Evolutionary conservation across 345 rosid species (phyloP), one percentile per base, ranked within the genome.

Genomic region (Iberis pinnata): DNA sequence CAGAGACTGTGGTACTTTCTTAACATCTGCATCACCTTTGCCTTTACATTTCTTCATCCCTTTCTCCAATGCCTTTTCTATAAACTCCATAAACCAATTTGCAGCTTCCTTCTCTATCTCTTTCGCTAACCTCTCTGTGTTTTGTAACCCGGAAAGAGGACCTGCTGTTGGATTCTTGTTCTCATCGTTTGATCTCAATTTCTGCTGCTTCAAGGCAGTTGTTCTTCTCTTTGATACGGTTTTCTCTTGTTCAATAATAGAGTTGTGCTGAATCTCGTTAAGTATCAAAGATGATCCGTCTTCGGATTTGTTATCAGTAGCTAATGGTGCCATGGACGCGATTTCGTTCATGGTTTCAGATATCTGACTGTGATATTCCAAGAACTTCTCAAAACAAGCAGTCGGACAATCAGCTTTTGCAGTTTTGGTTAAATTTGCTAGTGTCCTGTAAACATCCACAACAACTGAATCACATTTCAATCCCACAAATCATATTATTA

Each of bases 71-170:
- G 87, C 80, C 68, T 78, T 92, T 75, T 85, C 97, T 10, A 88
- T 41, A 53, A 92, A 88, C 15, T 78, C 94, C 94, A 92, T 86
- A 50, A 93, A 93, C 97, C 99, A 93, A 37, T 66, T 76, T 20
- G 87, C 97, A 5, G 99, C 85, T 75, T 93, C 99, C 0, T 65
- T 60, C 61, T 88, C 87, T 16, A 93, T 73, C 75, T 79, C 80
- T 77, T 69, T 81, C 0, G 79, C 84, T 68, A 93, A 68, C 62
- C 52, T 83, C 19, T 76, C 79, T 2, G 87, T 66, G 58, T 65
- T 79, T 75, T 71, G 73, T 61, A 83, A 37, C 60, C 68, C 62
- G 60, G 82, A 57, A 49, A 47, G 27, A 4, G 39, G 48, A 35
- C 25, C 41, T 49, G 26, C 18, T 0, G 31, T 12, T n/a, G 94